phyloP scores from a whole-genome alignment of 2,329 filamentous ascomycete species.

The Talaromyces sp. region DNA sequence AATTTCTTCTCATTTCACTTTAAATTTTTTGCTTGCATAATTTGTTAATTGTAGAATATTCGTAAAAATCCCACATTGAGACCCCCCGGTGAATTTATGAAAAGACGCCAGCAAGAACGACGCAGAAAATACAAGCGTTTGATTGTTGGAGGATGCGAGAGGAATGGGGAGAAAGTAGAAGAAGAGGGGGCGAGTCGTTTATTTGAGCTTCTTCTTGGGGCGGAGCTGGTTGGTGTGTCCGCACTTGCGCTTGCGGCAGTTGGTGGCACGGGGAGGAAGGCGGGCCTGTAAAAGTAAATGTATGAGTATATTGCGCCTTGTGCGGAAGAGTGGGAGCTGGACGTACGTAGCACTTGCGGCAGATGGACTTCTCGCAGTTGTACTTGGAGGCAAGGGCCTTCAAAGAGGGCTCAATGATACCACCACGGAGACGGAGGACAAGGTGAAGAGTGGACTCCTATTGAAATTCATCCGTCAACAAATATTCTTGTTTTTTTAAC shows the following conservation, averaged over 20 bases:
- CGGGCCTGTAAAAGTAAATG: conserved; percentile 54
- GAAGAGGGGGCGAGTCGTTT: conserved; percentile 34
- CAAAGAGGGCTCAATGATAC: conserved; percentile 98
- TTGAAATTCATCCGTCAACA: conserved; percentile 20
- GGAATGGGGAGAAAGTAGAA: not conserved
- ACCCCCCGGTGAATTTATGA: conserved; percentile 10
- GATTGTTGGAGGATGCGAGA: not conserved
- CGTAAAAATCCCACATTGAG: not conserved
- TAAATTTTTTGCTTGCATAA: conserved; percentile 6
- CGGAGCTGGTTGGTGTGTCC: conserved; percentile 99
- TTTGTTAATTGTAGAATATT: conserved; percentile 9
- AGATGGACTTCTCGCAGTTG: conserved; percentile 99
- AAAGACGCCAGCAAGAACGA: conserved; percentile 14
- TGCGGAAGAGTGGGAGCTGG: not conserved
- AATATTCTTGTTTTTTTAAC: not conserved
- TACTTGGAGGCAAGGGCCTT: conserved; percentile 99
- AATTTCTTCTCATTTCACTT: conserved; percentile 1
- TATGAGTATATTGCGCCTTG: not conserved
- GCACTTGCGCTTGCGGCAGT: conserved; percentile 99
- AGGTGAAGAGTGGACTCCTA: conserved; percentile 97
- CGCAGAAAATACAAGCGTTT: conserved; percentile 13
- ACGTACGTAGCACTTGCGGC: conserved; percentile 99
- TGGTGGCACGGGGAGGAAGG: conserved; percentile 96
- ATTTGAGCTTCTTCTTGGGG: conserved; percentile 99
- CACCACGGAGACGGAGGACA: conserved; percentile 97